Evolutionary conservation across 2,329 filamentous ascomycete genomes (phyloP), one percentile per base, ranked within the genome.

Genomic region (Aspergillus sclerotialis): DNA sequence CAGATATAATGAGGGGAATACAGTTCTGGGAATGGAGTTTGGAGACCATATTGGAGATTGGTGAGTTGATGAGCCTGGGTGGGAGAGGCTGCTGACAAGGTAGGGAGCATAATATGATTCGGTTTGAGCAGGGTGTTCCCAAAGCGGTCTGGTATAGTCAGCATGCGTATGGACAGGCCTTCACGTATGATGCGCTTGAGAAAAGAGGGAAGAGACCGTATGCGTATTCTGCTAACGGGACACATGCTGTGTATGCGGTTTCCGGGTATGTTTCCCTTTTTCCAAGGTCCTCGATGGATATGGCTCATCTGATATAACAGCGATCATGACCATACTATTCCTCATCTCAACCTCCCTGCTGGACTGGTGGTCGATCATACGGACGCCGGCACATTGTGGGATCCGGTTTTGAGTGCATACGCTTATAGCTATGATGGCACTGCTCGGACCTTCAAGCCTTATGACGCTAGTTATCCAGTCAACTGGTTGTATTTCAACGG

Each of bases 101-200:
- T 17, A 72, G 70, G 76, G 78, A 82, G 50, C 77, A 82, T 53
- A 78, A 73, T 35, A 80, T 80, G 76, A 64, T 84, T 19, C 76
- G 79, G 8, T 84, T 84, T 55, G 33, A 63, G 11, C 64, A 78
- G 35, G 73, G 73, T 7, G 42, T 48, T 1, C 79, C 79, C 0
- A 55, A 68, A 40, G 63, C 67, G 1, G 53, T 82, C 9, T 83
- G 77, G 75, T 82, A 70, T 49, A 75, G 70, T 33, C 78, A 82
- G 49, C 80, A 83, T 52, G 57, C 65, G 18, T 67, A 70, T 41
- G 80, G 80, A 4, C 65, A 82, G 54, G 78, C 79, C 1, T 82
- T 82, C 53, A 68, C 64, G 2, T 83, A 79, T 48, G 44, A 58
- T 3, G 63, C 68, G 2, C 62, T 74, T 1, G 68, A 79, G 41